Conservation (phyloP, 2,329 filamentous ascomycete species). For the Didymella pinodella region DNA sequence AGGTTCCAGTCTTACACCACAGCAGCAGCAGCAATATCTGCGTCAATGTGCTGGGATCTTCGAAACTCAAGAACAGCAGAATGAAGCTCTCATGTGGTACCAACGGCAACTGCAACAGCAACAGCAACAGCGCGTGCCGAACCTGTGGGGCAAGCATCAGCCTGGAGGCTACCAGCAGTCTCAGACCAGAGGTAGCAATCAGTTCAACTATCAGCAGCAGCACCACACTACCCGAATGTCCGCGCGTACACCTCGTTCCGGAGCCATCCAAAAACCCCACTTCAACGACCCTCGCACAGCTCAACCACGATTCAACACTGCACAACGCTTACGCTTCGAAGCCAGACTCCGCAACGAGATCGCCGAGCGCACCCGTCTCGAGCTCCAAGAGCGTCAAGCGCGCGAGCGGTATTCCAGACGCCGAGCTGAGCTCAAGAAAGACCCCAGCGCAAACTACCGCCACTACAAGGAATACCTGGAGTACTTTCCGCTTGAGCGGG, state of each 20-base stretch:
- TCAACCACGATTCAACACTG: not conserved
- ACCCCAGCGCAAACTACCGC: slow-evolving; percentile 18
- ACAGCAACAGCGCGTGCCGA: not conserved
- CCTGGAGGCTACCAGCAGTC: not conserved
- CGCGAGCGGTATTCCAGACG: not conserved
- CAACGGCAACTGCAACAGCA: not conserved
- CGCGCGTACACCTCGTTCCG: no score
- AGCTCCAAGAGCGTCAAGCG: not conserved
- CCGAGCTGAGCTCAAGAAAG: slow-evolving; percentile 12
- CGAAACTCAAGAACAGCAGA: not conserved
- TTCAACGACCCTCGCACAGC: not conserved
- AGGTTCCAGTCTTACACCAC: not conserved
- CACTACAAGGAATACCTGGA: slow-evolving; percentile 20
- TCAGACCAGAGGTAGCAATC: not conserved
- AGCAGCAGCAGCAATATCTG: not conserved
- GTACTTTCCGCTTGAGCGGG: slow-evolving; percentile 5
- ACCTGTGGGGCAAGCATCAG: not conserved
- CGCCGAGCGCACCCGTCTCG: not conserved
- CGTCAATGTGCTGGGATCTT: not conserved
- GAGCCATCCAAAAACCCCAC: not conserved
- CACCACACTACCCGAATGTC: no score
- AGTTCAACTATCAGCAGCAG: not conserved
- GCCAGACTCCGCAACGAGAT: not conserved
- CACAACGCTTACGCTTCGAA: not conserved
- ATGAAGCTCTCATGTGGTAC: not conserved